Conservation (phyloP, 2,329 filamentous ascomycete genomes). For the Paecilomyces dactylethromorphus region DNA sequence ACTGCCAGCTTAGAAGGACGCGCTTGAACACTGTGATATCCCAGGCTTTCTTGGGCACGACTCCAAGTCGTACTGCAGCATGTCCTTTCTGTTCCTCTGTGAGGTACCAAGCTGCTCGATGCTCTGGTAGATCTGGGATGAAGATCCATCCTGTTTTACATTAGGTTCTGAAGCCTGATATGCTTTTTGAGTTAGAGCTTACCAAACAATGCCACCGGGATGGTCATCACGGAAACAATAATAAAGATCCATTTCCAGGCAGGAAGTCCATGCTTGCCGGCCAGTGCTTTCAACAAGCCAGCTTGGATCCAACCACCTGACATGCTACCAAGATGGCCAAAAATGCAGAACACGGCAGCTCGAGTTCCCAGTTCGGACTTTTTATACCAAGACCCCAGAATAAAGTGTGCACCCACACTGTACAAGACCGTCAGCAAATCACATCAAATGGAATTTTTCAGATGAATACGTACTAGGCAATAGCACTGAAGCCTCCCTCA, state of each 20-base stretch:
- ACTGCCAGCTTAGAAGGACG: conserved; percentile 39
- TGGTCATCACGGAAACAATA: conserved; percentile 37
- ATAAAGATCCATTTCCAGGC: conserved; percentile 42
- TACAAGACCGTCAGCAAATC: neutral
- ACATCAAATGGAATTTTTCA: neutral
- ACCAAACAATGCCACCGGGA: conserved; percentile 38
- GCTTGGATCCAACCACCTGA: conserved; percentile 42
- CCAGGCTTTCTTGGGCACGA: conserved; percentile 19
- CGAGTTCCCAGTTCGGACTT: conserved; percentile 34
- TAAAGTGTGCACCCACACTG: conserved; percentile 39
- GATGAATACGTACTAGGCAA: conserved; percentile 31
- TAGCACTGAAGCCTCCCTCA: conserved; percentile 39
- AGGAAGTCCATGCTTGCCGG: conserved; percentile 28
- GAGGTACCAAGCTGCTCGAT: conserved; percentile 37
- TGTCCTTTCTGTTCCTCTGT: conserved; percentile 24
- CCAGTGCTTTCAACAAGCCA: conserved; percentile 29
- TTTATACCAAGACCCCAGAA: conserved; percentile 41
- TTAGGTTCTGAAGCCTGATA: neutral
- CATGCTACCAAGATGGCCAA: conserved; percentile 40
- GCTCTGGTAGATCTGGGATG: conserved; percentile 38
- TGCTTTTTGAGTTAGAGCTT: neutral
- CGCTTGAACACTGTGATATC: conserved; percentile 24
- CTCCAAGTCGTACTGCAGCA: conserved; percentile 31
- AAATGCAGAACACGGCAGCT: conserved; percentile 30
- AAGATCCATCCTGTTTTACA: conserved; percentile 36